These are phyloP conservation scores for Globisporangium polare DNA, from an alignment of 352 stramenopile species.

Conservation along the genomic window DNA sequence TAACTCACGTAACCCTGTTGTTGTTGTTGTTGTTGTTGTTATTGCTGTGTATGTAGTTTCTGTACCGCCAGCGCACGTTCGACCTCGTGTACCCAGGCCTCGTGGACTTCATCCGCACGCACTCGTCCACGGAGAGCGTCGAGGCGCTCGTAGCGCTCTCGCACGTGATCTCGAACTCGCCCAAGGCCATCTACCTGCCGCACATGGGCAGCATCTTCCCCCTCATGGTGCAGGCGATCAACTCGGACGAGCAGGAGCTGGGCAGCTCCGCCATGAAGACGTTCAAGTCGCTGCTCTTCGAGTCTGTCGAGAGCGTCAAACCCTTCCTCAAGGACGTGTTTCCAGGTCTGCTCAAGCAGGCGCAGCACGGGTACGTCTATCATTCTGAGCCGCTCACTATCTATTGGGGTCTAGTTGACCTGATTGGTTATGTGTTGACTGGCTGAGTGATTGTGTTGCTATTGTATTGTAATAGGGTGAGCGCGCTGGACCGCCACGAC, in stretches of 20 bases:
- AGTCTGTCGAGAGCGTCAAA: slow-evolving; percentile 77
- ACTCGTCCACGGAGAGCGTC: slow-evolving; percentile 39
- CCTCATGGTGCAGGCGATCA: slow-evolving; percentile 80
- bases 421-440: neutral
- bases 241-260: slow-evolving; percentile 64
- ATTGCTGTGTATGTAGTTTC: slow-evolving; percentile 34
- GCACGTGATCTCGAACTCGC: slow-evolving; percentile 79
- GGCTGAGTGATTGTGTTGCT: neutral
- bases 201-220: slow-evolving; percentile 78
- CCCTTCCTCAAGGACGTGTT: slow-evolving; percentile 85
- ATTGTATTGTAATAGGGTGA: slow-evolving; percentile 31
- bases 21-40: no score
- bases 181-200: slow-evolving; percentile 73
- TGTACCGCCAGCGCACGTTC: slow-evolving; percentile 81
- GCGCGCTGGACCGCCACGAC: slow-evolving; percentile 63
- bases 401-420: no score
- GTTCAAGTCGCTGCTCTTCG: slow-evolving; percentile 71
- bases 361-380: slow-evolving; percentile 59
- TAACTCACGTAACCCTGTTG: neutral
- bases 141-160: slow-evolving; percentile 72
- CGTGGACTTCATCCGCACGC: slow-evolving; percentile 53
- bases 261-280: slow-evolving; percentile 75
- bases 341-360: slow-evolving; percentile 77
- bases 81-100: slow-evolving; percentile 70
- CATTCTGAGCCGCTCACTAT: neutral